A percentile compares a stretch with the other conserved stretches of the same genome.
Conservation (phyloP, 2,329 filamentous ascomycete genomes). For the Clonostachys byssicola region DNA sequence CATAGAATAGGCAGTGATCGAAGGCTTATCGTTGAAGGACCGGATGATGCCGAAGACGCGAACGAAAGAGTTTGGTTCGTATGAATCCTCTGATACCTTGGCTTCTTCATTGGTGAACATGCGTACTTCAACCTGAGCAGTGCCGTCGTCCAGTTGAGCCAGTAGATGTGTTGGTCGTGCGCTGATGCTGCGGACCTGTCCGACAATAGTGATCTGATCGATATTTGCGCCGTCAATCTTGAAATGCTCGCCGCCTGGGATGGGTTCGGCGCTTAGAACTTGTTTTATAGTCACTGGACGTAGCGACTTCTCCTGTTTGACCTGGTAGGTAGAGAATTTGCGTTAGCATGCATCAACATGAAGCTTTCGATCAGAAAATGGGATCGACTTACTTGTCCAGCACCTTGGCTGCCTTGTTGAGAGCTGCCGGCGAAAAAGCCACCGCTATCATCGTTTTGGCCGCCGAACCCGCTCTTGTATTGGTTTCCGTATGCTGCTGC, state of each 20-base stretch:
- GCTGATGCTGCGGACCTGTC: slow-evolving; percentile 83
- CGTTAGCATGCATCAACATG: too few species aligned
- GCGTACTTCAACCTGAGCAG: slow-evolving; percentile 86
- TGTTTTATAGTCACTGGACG: slow-evolving; percentile 96
- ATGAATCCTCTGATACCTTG: slow-evolving; percentile 37
- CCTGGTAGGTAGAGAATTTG: slow-evolving; percentile 22
- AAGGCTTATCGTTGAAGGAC: slow-evolving; percentile 77
- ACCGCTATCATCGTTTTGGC: slow-evolving; percentile 54
- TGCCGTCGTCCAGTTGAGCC: slow-evolving; percentile 93
- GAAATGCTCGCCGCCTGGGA: slow-evolving; percentile 70
- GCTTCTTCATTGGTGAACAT: slow-evolving; percentile 70
- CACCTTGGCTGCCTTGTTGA: slow-evolving; percentile 52
- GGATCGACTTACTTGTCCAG: slow-evolving; percentile 31
- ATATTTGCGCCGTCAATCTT: slow-evolving; percentile 74
- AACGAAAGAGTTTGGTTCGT: slow-evolving; percentile 71
- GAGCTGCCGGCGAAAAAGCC: slow-evolving; percentile 57
- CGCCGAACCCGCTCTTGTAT: slow-evolving; percentile 41
- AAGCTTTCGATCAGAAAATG: background rate
- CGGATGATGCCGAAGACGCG: slow-evolving; percentile 84
- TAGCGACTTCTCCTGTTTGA: slow-evolving; percentile 77
- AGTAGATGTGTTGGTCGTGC: slow-evolving; percentile 88
- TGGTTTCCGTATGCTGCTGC: slow-evolving; percentile 47
- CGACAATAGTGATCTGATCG: slow-evolving; percentile 75
- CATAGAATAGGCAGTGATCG: slow-evolving; percentile 79
- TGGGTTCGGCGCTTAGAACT: slow-evolving; percentile 75